Evolutionary conservation across 148 eudicot genomes (phyloP).

Genomic region (Hydrangea macrophylla): DNA sequence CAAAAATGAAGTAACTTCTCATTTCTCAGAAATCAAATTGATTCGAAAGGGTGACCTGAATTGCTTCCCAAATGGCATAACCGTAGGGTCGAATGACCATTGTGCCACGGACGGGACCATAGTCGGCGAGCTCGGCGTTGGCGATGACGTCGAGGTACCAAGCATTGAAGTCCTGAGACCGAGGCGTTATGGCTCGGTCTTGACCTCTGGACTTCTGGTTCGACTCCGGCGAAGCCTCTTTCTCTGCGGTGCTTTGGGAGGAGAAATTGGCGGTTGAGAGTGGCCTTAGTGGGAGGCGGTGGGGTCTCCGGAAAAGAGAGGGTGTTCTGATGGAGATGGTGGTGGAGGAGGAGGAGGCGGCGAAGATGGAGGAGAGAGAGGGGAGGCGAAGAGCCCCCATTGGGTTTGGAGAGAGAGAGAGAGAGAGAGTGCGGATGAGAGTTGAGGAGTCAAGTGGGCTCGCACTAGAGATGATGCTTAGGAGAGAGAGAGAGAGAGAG

Average conservation of each 20-base stretch:
- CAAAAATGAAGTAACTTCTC: too few species aligned
- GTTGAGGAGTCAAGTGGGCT: background rate
- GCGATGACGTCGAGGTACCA: slow-evolving; percentile 92
- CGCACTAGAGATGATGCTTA: background rate
- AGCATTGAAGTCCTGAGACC: slow-evolving; percentile 85
- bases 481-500: background rate
- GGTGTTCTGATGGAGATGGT: slow-evolving; percentile 30
- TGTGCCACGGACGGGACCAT: slow-evolving; percentile 97
- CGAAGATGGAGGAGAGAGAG: slow-evolving; percentile 33
- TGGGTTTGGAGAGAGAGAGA: background rate
- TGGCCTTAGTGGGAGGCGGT: slow-evolving; percentile 27
- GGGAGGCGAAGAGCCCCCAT: slow-evolving; percentile 71
- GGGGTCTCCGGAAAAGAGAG: slow-evolving; percentile 20
- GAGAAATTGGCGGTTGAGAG: slow-evolving; percentile 27
- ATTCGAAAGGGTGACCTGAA: slow-evolving; percentile 46
- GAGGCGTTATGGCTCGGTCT: slow-evolving; percentile 64
- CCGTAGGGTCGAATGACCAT: slow-evolving; percentile 99
- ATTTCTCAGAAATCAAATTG: background rate
- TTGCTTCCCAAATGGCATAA: slow-evolving; percentile 96
- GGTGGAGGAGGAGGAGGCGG: slow-evolving; percentile 29
- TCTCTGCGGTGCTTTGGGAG: slow-evolving; percentile 32
- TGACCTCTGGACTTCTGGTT: slow-evolving; percentile 29
- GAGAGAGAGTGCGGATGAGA: background rate
- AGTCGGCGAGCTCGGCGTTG: slow-evolving; percentile 87
- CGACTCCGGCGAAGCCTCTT: slow-evolving; percentile 23